Evolutionary conservation across 805 yeast species (phyloP).

Genomic region (Suhomyces tanzawaensis): DNA sequence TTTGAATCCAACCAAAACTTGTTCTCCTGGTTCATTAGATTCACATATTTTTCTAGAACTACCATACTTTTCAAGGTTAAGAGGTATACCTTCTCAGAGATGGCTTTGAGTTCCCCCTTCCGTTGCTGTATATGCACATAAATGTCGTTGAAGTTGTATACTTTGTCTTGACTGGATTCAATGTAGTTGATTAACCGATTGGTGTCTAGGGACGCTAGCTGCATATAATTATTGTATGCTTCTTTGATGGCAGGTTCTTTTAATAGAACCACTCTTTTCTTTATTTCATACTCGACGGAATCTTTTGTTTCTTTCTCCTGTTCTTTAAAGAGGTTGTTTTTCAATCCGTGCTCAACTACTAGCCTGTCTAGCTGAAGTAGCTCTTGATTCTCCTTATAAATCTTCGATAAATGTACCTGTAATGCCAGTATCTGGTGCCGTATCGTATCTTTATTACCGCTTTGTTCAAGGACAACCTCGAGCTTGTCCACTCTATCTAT

Average conservation of each 20-base stretch:
- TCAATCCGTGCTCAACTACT: not conserved
- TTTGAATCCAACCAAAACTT: slow-evolving; percentile 26
- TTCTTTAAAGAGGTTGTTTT: not conserved
- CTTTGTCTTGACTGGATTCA: slow-evolving; percentile 15
- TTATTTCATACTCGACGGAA: slow-evolving; percentile 8
- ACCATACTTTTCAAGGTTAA: slow-evolving; percentile 28
- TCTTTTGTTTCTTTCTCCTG: not conserved
- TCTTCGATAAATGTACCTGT: no score
- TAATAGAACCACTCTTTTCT: slow-evolving; percentile 21
- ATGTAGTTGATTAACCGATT: slow-evolving; percentile 19
- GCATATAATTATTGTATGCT: slow-evolving; percentile 19
- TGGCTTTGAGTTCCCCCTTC: slow-evolving; percentile 11
- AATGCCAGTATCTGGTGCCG: no score
- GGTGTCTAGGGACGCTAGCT: slow-evolving; percentile 23
- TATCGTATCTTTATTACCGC: no score
- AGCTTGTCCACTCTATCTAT: no score
- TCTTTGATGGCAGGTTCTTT: slow-evolving; percentile 20
- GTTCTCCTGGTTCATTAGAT: slow-evolving; percentile 21
- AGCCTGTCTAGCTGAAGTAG: not conserved
- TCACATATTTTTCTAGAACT: slow-evolving; percentile 26
- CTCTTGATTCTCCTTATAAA: not conserved
- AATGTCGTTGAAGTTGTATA: slow-evolving; percentile 15
- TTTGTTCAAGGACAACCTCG: no score
- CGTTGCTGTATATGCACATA: slow-evolving; percentile 6
- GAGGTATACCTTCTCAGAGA: slow-evolving; percentile 19